phyloP scores from a whole-genome alignment of 2,329 filamentous ascomycete genomes.

The Chaetomium sp. region DNA sequence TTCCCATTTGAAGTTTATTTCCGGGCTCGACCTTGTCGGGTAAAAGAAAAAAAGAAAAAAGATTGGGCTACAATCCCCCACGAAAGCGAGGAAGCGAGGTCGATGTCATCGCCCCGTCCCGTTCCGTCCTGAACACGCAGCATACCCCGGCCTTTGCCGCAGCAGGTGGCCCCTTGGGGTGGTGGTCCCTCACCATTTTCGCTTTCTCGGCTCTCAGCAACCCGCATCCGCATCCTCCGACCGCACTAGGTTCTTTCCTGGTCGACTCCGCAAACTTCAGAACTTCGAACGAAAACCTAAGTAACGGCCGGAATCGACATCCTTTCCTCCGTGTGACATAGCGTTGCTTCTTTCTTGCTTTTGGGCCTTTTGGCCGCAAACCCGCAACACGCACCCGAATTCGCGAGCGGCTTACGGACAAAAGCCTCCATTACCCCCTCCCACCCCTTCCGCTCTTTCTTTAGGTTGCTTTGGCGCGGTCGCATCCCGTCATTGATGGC shows the following conservation, averaged over 20 bases:
- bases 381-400: neutral
- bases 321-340: no score
- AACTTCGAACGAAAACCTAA: neutral
- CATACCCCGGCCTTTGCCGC: slow-evolving; percentile 14
- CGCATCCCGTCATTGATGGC: slow-evolving; percentile 42
- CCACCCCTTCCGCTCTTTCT: neutral
- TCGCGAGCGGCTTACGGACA: no score
- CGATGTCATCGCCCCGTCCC: slow-evolving; percentile 18
- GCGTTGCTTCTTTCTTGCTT: neutral
- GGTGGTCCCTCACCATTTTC: slow-evolving; percentile 8
- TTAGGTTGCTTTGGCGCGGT: slow-evolving; percentile 9
- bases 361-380: slow-evolving; percentile 8
- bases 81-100: slow-evolving; percentile 12
- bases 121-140: slow-evolving; percentile 5
- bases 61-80: slow-evolving; percentile 15
- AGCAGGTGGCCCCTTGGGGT: slow-evolving; percentile 1
- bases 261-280: neutral
- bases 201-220: slow-evolving; percentile 14
- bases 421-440: neutral
- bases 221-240: neutral
- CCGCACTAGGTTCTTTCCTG: neutral
- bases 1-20: neutral
- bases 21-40: neutral
- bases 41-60: neutral
- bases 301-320: no score